Base-by-base conservation (phyloP, 805 yeast species). In the Cyberlindnera bimundalis region DNA sequence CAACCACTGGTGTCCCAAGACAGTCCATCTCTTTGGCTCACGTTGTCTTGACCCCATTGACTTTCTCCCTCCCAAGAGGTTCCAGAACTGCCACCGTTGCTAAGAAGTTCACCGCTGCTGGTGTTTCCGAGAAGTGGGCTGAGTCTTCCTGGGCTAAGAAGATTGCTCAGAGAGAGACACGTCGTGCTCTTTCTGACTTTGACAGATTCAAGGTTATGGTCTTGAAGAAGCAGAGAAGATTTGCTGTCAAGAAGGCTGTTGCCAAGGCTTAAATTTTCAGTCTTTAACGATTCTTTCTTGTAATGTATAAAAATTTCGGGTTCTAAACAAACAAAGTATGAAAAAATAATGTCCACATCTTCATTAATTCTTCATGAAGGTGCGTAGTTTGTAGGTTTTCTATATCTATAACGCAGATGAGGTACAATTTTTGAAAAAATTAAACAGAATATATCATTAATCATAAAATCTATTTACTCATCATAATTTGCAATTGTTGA, bases 141-240 rank as follows among this genome's bases (percentile, higher is more conserved):
- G 76, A 84, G 62, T 76, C 98, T 55, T 70, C 96, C 42, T 89
- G 97, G 97, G 97, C 99, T 67, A 86, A 91, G 85, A 90, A 89
- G 80, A 84, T 93, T 65, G 96, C 95, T 68, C 84, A 86, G 74
- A 88, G 87, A 74, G 82, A 84, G 73, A 87, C 82, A 74, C 87
- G 99, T 81, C 73, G 95, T 64, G 76, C 82, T 67, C 84, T 95
- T 71, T 68, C 91, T 61, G 99, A 93, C 76, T 93, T 93, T 65
- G 96, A 93, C 80, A 90, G 99, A 83, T 93, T 93, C 96, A 96
- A 91, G 81, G 99, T 91, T 62, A 69, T 85, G 72, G 95, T 89
- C 62, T 81, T 89, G 71, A 93, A 85, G 85, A 93, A 91, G 83
- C 97, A 95, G 81, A 88, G 87, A 77, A 85, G 89, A 77, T 84